A percentile compares a stretch with the other conserved stretches of the same genome.
Evolutionary conservation across 1,284 basidiomycete species (phyloP).

Genomic region (Afroboletus lepidellus): DNA sequence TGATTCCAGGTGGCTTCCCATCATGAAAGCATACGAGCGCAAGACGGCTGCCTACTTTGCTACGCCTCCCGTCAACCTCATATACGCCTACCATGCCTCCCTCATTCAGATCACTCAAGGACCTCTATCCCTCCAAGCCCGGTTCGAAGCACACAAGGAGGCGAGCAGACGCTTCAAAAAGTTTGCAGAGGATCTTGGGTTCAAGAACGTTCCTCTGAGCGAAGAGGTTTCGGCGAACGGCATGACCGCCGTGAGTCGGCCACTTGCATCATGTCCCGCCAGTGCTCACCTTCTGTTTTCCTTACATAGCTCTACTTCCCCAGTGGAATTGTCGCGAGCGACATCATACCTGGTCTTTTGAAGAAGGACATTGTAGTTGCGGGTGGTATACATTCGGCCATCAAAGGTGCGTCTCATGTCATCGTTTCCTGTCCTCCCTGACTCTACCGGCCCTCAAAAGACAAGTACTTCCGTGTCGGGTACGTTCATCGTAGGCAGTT

Average conservation of each 20-base stretch:
- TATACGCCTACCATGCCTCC: constrained; percentile 87
- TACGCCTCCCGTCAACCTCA: constrained; percentile 92
- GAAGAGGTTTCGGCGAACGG: constrained; percentile 80
- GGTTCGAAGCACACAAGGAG: constrained; percentile 77
- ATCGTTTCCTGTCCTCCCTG: constrained; percentile 7
- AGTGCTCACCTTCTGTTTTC: not conserved
- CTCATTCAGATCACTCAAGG: constrained; percentile 70
- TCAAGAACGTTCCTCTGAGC: constrained; percentile 69
- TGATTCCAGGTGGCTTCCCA: constrained; percentile 77
- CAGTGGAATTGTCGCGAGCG: constrained; percentile 67
- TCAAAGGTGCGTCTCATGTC: constrained; percentile 68
- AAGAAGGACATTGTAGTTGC: constrained; percentile 81
- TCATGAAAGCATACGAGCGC: constrained; percentile 88
- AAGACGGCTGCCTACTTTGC: constrained; percentile 85
- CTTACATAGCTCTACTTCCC: constrained; percentile 69
- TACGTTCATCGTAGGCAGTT: constrained; percentile 34
- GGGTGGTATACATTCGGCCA: constrained; percentile 84
- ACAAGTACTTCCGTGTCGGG: constrained; percentile 82
- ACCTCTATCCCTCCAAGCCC: constrained; percentile 69
- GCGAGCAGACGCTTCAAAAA: constrained; percentile 76
- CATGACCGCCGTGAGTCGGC: constrained; percentile 75
- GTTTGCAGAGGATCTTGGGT: constrained; percentile 66
- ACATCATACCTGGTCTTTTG: constrained; percentile 71
- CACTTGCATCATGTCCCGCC: constrained; percentile 1
- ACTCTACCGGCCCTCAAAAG: constrained; percentile 36